A percentile compares a stretch with the other conserved stretches of the same genome.
Evolutionary conservation across 1,139 yeast species (phyloP).

Genomic region (Pichia sp.): DNA sequence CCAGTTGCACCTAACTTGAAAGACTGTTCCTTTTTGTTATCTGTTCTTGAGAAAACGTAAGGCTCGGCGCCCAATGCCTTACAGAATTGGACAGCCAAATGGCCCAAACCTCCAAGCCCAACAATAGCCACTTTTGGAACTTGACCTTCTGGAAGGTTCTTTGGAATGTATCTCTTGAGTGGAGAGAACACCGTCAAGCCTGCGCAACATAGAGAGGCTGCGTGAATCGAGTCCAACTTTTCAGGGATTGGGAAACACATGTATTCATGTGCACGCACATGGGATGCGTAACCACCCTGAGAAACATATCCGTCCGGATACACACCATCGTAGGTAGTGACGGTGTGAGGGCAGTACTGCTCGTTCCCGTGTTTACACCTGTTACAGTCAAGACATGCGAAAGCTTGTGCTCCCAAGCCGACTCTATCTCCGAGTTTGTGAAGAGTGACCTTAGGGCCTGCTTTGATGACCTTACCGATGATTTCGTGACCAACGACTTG

Average conservation of each 20-base stretch:
- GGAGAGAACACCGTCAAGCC: slow-evolving; percentile 63
- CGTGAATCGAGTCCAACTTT: slow-evolving; percentile 40
- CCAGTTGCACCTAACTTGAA: slow-evolving; percentile 47
- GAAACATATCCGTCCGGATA: slow-evolving; percentile 41
- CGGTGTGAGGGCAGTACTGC: slow-evolving; percentile 43
- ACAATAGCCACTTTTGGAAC: slow-evolving; percentile 47
- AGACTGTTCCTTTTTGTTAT: slow-evolving; percentile 48
- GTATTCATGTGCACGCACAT: slow-evolving; percentile 50
- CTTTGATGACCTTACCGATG: slow-evolving; percentile 39
- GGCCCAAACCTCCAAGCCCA: slow-evolving; percentile 61
- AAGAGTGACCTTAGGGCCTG: slow-evolving; percentile 42
- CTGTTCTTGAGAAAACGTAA: slow-evolving; percentile 50
- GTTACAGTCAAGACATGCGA: slow-evolving; percentile 45
- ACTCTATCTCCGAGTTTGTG: slow-evolving; percentile 56
- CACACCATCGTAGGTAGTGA: slow-evolving; percentile 42
- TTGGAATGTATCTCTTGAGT: slow-evolving; percentile 38
- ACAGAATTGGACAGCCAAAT: slow-evolving; percentile 52
- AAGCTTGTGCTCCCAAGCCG: slow-evolving; percentile 56
- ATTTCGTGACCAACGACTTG: slow-evolving; percentile 46
- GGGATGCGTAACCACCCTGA: slow-evolving; percentile 63
- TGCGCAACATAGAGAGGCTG: slow-evolving; percentile 64
- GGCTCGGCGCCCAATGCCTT: slow-evolving; percentile 56
- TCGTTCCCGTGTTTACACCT: slow-evolving; percentile 46
- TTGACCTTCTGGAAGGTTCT: slow-evolving; percentile 33
- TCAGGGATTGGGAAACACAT: slow-evolving; percentile 57